Conservation (phyloP, 495 filamentous ascomycete species). For the Parachaetomium inaequale region DNA sequence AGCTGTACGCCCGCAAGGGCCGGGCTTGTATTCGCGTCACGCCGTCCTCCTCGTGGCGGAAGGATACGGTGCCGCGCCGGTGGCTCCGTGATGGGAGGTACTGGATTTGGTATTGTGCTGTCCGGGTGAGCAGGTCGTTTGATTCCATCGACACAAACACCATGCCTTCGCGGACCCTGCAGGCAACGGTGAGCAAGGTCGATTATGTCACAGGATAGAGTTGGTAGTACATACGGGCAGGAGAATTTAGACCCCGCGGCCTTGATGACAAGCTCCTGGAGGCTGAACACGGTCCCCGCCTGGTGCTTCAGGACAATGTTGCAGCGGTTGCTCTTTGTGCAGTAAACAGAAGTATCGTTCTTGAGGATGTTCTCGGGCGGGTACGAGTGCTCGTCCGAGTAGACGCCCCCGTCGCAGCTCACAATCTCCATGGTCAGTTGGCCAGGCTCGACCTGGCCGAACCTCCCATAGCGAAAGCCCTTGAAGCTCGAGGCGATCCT, state of each 20-base stretch:
- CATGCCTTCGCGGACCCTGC: slow-evolving; percentile 89
- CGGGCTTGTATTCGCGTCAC: slow-evolving; percentile 11
- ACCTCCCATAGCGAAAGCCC: slow-evolving; percentile 71
- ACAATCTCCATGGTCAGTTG: slow-evolving; percentile 77
- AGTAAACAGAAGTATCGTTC: slow-evolving; percentile 82
- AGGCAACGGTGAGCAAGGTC: slow-evolving; percentile 15
- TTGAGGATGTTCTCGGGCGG: slow-evolving; percentile 75
- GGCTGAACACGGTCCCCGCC: slow-evolving; percentile 69
- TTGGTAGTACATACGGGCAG: slow-evolving; percentile 64
- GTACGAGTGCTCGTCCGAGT: slow-evolving; percentile 58
- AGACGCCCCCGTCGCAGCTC: slow-evolving; percentile 84
- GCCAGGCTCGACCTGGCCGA: slow-evolving; percentile 78
- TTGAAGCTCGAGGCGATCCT: slow-evolving; percentile 48
- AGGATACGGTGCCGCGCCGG: slow-evolving; percentile 35
- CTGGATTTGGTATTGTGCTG: slow-evolving; percentile 71
- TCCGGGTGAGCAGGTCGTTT: slow-evolving; percentile 69
- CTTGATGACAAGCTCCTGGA: slow-evolving; percentile 84
- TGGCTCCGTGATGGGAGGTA: slow-evolving; percentile 44
- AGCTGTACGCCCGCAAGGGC: slow-evolving; percentile 1
- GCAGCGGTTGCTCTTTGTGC: slow-evolving; percentile 76
- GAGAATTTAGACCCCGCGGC: slow-evolving; percentile 77
- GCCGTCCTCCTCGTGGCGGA: slow-evolving; percentile 47
- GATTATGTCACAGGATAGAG: slow-evolving; percentile 13
- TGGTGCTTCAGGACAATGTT: slow-evolving; percentile 81
- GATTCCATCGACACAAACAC: slow-evolving; percentile 84